Conservation (phyloP, 768 basidiomycete species). For the Boletus reticulatus region DNA sequence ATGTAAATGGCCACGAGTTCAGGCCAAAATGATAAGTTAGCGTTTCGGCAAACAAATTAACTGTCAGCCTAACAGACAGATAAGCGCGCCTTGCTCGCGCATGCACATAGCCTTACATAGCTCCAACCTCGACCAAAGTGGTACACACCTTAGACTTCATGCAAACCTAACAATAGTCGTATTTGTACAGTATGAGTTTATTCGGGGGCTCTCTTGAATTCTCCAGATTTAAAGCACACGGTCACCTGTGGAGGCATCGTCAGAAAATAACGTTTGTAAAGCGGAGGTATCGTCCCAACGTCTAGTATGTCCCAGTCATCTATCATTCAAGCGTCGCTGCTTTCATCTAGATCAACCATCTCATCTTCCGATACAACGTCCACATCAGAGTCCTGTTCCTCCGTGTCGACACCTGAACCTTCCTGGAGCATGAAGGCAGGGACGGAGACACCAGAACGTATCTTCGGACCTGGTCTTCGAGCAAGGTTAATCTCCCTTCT, state of each 20-base stretch:
- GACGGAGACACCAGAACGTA: constrained; percentile 57
- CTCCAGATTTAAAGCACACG: no score
- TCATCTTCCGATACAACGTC: constrained; percentile 8
- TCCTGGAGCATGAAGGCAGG: constrained; percentile 32
- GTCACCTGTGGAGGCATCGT: neutral
- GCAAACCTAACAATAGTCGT: no score
- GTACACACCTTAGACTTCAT: no score
- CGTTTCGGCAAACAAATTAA: no score
- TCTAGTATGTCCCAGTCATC: neutral
- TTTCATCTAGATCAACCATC: constrained; percentile 23
- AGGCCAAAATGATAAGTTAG: no score
- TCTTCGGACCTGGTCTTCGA: constrained; percentile 59
- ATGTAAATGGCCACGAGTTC: no score
- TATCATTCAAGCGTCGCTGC: constrained; percentile 16
- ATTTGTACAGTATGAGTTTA: no score
- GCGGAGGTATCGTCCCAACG: neutral
- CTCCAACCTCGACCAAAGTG: no score
- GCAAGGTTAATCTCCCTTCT: constrained; percentile 56
- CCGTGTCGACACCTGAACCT: neutral
- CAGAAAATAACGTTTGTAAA: neutral
- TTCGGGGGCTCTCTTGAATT: neutral
- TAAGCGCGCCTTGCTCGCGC: no score
- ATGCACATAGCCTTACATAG: no score
- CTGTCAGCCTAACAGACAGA: no score
- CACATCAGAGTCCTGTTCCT: constrained; percentile 15